A percentile compares a stretch with the other conserved stretches of the same genome.
Evolutionary conservation across 805 yeast species (phyloP).

Genomic region (Lipomyces yamanashiensis): DNA sequence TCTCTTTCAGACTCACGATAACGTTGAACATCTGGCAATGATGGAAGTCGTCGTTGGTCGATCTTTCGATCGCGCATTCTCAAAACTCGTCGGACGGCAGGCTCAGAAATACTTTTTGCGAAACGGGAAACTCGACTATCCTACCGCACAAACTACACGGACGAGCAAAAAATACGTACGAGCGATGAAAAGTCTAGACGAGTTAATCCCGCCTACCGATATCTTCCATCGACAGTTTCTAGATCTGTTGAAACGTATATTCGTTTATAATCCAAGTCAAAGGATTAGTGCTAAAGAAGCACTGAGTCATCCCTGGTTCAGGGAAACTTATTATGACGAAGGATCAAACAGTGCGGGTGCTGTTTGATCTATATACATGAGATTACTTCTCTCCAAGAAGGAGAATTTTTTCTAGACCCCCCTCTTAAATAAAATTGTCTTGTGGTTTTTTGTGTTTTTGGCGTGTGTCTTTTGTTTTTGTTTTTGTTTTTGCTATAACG

Average conservation of each 20-base stretch:
- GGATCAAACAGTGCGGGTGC: constrained; percentile 17
- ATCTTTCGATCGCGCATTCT: constrained; percentile 44
- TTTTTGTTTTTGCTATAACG: neutral
- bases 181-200: constrained; percentile 46
- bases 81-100: constrained; percentile 39
- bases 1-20: constrained; percentile 91
- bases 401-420: neutral
- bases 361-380: neutral
- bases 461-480: neutral
- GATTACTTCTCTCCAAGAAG: constrained; percentile 49
- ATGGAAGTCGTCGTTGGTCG: constrained; percentile 79
- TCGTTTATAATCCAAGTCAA: constrained; percentile 71
- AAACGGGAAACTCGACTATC: constrained; percentile 44
- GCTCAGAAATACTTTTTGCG: constrained; percentile 41
- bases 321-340: constrained; percentile 19
- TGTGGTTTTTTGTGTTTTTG: neutral
- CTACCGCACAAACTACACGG: constrained; percentile 46
- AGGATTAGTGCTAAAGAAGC: constrained; percentile 79
- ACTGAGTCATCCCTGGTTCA: constrained; percentile 79
- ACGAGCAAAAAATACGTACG: constrained; percentile 46
- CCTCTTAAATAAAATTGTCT: neutral
- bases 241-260: constrained; percentile 67
- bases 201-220: constrained; percentile 37
- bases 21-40: constrained; percentile 91
- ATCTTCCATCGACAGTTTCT: constrained; percentile 50